Conservation (phyloP, 106 monocot genomes). For the Dactylorhiza incarnata region DNA sequence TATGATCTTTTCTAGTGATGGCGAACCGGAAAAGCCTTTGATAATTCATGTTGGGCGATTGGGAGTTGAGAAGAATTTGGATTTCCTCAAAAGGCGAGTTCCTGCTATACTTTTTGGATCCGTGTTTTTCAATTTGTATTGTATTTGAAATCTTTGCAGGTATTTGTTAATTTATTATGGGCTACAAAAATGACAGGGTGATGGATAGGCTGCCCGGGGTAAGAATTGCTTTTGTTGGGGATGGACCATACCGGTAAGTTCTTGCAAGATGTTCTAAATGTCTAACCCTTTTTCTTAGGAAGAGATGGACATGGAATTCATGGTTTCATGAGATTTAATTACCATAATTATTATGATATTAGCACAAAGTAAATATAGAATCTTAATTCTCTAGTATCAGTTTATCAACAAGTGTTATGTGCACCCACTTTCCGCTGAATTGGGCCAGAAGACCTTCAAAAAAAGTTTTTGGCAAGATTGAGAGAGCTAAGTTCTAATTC, state of each 20-base stretch:
- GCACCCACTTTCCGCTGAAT: too few species aligned
- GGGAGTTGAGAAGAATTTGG: constrained; percentile 91
- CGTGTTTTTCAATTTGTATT: neutral
- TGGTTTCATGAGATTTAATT: neutral
- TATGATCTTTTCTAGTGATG: constrained; percentile 31
- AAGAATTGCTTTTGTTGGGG: constrained; percentile 91
- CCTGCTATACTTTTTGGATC: neutral
- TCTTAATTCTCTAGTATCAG: too few species aligned
- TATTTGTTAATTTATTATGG: neutral
- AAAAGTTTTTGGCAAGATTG: too few species aligned
- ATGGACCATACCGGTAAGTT: constrained; percentile 80
- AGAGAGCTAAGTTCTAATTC: too few species aligned
- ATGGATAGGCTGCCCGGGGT: constrained; percentile 78
- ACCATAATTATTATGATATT: neutral
- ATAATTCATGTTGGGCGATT: constrained; percentile 95
- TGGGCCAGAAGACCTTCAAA: too few species aligned
- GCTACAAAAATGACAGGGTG: constrained; percentile 39
- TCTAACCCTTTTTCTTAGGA: neutral
- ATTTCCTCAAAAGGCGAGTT: constrained; percentile 75
- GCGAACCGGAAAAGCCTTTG: constrained; percentile 88
- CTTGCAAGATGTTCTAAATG: neutral
- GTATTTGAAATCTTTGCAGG: neutral
- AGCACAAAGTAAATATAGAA: neutral
- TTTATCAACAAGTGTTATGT: too few species aligned
- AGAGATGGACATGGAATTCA: neutral